Evolutionary conservation across 495 filamentous ascomycete species (phyloP).

Genomic region (Daldinia loculata): DNA sequence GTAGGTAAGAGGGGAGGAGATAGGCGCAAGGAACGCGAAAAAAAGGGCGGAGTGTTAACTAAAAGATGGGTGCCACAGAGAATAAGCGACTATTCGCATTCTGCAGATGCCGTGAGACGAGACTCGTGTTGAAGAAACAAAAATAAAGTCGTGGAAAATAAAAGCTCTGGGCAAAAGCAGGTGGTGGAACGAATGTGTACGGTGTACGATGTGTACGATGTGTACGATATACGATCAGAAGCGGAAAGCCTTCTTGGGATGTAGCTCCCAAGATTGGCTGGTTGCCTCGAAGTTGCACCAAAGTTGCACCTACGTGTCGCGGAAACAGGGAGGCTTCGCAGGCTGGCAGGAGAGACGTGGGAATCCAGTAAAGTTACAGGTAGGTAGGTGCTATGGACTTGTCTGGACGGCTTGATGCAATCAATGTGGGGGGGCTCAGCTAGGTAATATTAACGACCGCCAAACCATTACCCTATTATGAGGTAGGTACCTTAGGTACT

Average conservation of each 20-base stretch:
- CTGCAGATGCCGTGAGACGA: conserved; percentile 49
- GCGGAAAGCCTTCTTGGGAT: conserved; percentile 24
- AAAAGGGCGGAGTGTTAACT: conserved; percentile 40
- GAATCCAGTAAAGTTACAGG: conserved; percentile 27
- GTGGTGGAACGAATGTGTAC: conserved; percentile 25
- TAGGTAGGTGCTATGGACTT: conserved; percentile 6
- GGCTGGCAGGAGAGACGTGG: conserved; percentile 40
- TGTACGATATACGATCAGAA: conserved; percentile 5
- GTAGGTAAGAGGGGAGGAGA: conserved; percentile 24
- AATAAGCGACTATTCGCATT: conserved; percentile 49
- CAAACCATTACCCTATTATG: conserved; percentile 7
- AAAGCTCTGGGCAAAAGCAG: conserved; percentile 32
- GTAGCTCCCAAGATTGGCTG: conserved; percentile 25
- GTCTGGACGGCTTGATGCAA: conserved; percentile 42
- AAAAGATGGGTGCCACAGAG: conserved; percentile 48
- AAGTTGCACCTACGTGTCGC: conserved; percentile 43
- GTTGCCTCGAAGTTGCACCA: conserved; percentile 38
- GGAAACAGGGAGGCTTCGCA: conserved; percentile 38
- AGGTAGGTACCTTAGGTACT: conserved; percentile 9
- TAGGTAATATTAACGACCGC: conserved; percentile 37
- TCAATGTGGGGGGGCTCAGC: conserved; percentile 45
- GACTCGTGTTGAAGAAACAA: conserved; percentile 30
- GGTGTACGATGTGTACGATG: no score
- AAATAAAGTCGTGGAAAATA: conserved; percentile 23
- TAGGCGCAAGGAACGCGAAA: conserved; percentile 31